Base-by-base conservation (phyloP, 169 alveolate genomes). In the Cryptosporidium sp. region DNA sequence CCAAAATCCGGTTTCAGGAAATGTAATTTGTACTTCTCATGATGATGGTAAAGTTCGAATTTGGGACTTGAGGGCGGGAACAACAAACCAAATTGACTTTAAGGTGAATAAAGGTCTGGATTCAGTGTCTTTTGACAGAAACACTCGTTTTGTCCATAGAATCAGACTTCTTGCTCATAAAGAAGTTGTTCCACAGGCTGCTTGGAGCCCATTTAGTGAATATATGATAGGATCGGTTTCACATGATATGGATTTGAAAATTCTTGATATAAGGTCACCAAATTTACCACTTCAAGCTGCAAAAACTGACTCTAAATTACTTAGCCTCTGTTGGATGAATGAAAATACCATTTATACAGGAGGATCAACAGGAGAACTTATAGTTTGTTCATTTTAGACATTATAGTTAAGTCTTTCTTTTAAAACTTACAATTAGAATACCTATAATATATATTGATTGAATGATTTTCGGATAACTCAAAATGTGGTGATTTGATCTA, bases 11-110 rank as follows among this genome's bases (percentile, higher is more conserved):
- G 23, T 14, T 4, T 1, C 74, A 18, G 62, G 89, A 26, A 41
- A 65, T 62, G 75, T 80, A 31, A 80, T 80, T 37, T 80, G 89
- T 41, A 80, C 89, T 5, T 80, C 89, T 23, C 89, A 80, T 65
- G 89, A 80, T 43, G 89, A 80, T 45, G 89, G 89, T 7, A 59
- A 65, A 80, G 89, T 80, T 14, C 21, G 89, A n/a, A 65, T 80
- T 61, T 80, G 89, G 89, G 89, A 80, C 26, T 18, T 80, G 12
- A 80, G 89, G 37, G 71, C 89, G 8, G 89, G 89, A 26, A 21
- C 26, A 9, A 80, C 89, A 9, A 80, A 26, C 43, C 89, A 80
- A 39, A 29, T 80, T 3, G 80, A 80, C 50, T 10, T 62, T 18
- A 61, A 65, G 7, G 23, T 43, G 7, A 59, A 61, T 26, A 62